A percentile compares a stretch with the other conserved stretches of the same genome.
These are phyloP conservation scores for Microsporum canis DNA, from an alignment of 2,329 filamentous ascomycete genomes.

Conservation along the genomic window DNA sequence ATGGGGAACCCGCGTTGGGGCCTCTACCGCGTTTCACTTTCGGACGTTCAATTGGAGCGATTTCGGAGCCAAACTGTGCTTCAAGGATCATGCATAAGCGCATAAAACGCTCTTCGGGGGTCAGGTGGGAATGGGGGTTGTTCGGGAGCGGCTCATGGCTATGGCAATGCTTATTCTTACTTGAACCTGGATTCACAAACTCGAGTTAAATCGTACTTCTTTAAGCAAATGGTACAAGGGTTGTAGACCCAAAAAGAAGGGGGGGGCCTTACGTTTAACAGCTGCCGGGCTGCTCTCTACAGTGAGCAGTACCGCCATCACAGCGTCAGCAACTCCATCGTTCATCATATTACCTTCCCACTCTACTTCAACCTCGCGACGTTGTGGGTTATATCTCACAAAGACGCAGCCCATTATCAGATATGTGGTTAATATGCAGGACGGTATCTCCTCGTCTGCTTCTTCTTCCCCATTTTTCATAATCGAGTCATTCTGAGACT, in stretches of 20 bases:
- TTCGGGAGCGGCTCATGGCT: slow-evolving; percentile 32
- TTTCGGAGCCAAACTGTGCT: slow-evolving; percentile 84
- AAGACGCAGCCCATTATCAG: slow-evolving; percentile 82
- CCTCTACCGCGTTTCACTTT: slow-evolving; percentile 28
- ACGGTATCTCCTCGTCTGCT: slow-evolving; percentile 36
- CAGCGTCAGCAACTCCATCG: slow-evolving; percentile 93
- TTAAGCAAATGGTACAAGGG: not conserved
- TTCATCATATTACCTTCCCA: slow-evolving; percentile 99
- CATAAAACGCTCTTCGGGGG: slow-evolving; percentile 64
- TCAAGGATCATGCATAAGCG: slow-evolving; percentile 93
- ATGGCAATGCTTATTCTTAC: slow-evolving; percentile 48
- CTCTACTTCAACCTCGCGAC: slow-evolving; percentile 76
- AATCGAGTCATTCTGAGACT: slow-evolving; percentile 20
- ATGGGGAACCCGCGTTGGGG: slow-evolving; percentile 12
- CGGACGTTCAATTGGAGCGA: slow-evolving; percentile 62
- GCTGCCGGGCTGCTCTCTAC: slow-evolving; percentile 91
- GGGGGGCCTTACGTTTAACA: slow-evolving; percentile 58
- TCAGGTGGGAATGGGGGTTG: slow-evolving; percentile 64
- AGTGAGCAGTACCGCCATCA: slow-evolving; percentile 82
- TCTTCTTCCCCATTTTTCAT: slow-evolving; percentile 25
- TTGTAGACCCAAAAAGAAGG: not conserved
- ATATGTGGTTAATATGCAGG: slow-evolving; percentile 35
- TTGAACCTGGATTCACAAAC: slow-evolving; percentile 38
- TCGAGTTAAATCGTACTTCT: not conserved
- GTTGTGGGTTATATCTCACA: slow-evolving; percentile 59